A percentile compares a stretch with the other conserved stretches of the same genome.
phyloP scores from a whole-genome alignment of 2,329 filamentous ascomycete species.

The Phaeosphaeriaceae sp. region DNA sequence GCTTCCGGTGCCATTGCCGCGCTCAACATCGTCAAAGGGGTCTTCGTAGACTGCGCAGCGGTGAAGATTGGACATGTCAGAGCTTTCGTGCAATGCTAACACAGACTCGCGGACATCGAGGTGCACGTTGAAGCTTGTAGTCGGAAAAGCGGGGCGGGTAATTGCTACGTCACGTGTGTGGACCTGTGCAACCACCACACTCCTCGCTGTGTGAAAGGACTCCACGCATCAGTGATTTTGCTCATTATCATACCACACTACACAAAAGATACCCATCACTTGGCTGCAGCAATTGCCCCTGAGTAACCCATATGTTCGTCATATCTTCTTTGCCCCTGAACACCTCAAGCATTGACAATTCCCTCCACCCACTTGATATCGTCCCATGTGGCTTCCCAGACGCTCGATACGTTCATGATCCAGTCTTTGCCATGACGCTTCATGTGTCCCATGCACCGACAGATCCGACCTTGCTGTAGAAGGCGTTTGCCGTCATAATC shows the following conservation, averaged over 20 bases:
- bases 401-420: constrained; percentile 57
- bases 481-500: constrained; percentile 58
- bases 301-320: background rate
- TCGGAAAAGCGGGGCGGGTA: constrained; percentile 35
- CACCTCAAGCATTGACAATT: constrained; percentile 40
- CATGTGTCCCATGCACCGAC: constrained; percentile 59
- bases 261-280: background rate
- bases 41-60: constrained; percentile 12
- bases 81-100: constrained; percentile 15
- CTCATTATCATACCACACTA: background rate
- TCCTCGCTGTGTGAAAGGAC: background rate
- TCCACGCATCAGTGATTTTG: background rate
- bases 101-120: background rate
- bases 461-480: constrained; percentile 52
- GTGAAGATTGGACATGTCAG: constrained; percentile 33
- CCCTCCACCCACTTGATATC: constrained; percentile 61
- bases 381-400: constrained; percentile 63
- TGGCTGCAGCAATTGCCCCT: background rate
- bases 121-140: constrained; percentile 16
- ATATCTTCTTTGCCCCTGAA: background rate
- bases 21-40: constrained; percentile 28
- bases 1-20: constrained; percentile 28
- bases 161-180: constrained; percentile 28
- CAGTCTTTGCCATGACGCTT: constrained; percentile 54
- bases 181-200: background rate